These are phyloP conservation scores for Nicotiana undulata DNA, from an alignment of 257 asterid genomes.

Conservation along the genomic window DNA sequence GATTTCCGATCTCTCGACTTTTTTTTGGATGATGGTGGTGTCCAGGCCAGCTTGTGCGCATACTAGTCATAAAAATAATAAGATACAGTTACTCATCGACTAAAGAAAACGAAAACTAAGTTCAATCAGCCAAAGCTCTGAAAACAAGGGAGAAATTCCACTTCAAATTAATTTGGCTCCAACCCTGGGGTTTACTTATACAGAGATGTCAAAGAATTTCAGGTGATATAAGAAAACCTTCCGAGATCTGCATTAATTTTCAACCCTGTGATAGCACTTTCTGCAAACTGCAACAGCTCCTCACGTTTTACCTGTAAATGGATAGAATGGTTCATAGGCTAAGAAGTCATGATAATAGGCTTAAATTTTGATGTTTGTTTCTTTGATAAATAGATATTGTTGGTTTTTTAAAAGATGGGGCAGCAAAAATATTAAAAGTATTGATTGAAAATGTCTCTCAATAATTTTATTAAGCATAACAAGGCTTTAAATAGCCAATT, in stretches of 20 bases:
- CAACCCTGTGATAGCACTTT: conserved; percentile 94
- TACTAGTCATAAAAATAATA: neutral
- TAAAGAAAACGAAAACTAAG: neutral
- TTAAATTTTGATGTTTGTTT: too few relatives aligned
- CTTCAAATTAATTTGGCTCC: neutral
- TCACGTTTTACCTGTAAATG: conserved; percentile 81
- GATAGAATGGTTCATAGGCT: neutral
- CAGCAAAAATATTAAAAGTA: too few relatives aligned
- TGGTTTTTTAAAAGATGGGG: too few relatives aligned
- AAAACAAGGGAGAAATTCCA: neutral
- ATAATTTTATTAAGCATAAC: too few relatives aligned
- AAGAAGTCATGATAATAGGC: too few relatives aligned
- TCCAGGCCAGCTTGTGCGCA: neutral
- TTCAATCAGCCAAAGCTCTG: neutral
- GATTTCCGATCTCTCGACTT: neutral
- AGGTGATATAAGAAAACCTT: conserved; percentile 37
- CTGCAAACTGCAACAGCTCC: conserved; percentile 91
- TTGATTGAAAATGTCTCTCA: too few relatives aligned
- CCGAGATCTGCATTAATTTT: conserved; percentile 77
- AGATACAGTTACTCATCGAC: neutral
- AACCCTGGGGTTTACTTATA: neutral
- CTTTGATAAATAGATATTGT: too few relatives aligned
- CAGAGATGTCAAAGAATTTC: neutral
- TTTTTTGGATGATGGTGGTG: too few relatives aligned
- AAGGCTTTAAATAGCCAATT: too few relatives aligned